Evolutionary conservation across 257 asterid species (phyloP), one percentile per base, ranked within the genome.

Genomic region (Rhazya stricta): DNA sequence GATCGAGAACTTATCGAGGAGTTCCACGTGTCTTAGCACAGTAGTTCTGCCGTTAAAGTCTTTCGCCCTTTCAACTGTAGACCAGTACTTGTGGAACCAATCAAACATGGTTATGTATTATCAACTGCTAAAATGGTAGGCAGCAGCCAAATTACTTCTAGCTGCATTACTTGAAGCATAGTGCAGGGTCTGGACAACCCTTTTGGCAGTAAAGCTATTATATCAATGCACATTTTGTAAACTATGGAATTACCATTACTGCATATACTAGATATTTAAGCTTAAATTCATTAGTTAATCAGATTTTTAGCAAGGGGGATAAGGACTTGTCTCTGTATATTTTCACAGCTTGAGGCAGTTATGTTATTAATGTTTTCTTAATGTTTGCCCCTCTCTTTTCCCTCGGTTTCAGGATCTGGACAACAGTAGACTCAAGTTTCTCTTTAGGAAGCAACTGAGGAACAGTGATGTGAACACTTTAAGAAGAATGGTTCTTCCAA

Each of bases 401-500:
- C 63, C 34, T 57, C 37, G 71, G 72, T 43, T 81, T 77, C 67
- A 85, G 89, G 83, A 32, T 39, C 61, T 80, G 69, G 85, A 80
- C 81, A 75, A 73, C 10, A 37, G 73, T 5, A 79, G 79, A 43
- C 81, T 83, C 42, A 84, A 51, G 67, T 83, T 78, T 78, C 87
- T 85, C 48, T 85, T 85, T 48, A 80, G 76, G 71, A 85, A 85
- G 84, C 81, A 79, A 75, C 84, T 85, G n/a, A 82, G 83, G 75
- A 85, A 78, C 58, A 85, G 89, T 21, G 89, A 85, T 48, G 89
- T 85, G 13, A 76, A 86, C 67, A 60, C 84, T 72, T 83, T 85
- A 21, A 83, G 81, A 75, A 76, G 89, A 62, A 83, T 85, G 42
- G 72, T 85, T 45, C 80, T 85, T 51, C 89, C 89, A 53, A 85